Evolutionary conservation across 192 early-diverging fungal genomes (phyloP).

Genomic region (Backusella sp.): DNA sequence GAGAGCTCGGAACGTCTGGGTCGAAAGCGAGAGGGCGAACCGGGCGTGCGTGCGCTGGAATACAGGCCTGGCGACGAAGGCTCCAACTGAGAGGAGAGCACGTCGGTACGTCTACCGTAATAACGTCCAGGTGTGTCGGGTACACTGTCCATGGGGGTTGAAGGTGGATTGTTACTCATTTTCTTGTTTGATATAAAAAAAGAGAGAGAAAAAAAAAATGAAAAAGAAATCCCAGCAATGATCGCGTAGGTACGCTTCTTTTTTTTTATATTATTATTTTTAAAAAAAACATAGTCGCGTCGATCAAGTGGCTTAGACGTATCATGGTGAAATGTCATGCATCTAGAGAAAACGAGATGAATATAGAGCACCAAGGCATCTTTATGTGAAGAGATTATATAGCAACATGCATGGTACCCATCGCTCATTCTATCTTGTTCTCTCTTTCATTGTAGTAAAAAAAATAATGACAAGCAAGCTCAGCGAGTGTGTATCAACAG

Average conservation of each 20-base stretch:
- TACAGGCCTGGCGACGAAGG: slow-evolving; percentile 17
- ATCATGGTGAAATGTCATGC: background rate
- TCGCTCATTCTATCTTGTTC: no score
- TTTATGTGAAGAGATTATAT: no score
- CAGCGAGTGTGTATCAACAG: no score
- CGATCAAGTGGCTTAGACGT: background rate
- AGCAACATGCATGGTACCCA: no score
- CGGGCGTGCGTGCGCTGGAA: slow-evolving; percentile 18
- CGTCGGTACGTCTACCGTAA: slow-evolving; percentile 8
- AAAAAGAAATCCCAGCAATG: background rate
- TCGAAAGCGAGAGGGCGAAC: slow-evolving; percentile 19
- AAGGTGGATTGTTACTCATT: slow-evolving; percentile 4
- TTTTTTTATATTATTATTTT: background rate
- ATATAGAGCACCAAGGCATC: no score
- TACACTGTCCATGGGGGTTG: background rate
- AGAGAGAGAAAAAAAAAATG: background rate
- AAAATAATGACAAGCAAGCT: no score
- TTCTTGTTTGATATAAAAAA: background rate
- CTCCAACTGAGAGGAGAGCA: slow-evolving; percentile 21
- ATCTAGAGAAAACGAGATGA: no score
- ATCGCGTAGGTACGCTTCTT: background rate
- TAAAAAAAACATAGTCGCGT: background rate
- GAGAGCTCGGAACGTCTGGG: slow-evolving; percentile 23
- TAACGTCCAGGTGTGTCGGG: slow-evolving; percentile 16
- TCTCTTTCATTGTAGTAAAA: no score